Evolutionary conservation across 2,329 filamentous ascomycete species (phyloP).

Genomic region (Beauveria australis): DNA sequence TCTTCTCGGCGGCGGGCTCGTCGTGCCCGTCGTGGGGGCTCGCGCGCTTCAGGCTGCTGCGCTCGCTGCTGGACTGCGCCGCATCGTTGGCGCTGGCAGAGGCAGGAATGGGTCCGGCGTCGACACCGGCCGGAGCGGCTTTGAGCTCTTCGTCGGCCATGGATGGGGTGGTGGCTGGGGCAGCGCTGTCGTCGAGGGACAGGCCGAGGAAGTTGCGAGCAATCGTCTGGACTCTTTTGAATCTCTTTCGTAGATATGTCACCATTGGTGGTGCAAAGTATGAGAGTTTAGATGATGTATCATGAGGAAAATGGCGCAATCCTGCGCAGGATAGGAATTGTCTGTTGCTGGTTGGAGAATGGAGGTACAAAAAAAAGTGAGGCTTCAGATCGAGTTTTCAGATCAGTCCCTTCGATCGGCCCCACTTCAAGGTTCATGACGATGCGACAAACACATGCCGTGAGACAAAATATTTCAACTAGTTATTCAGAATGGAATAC

Average conservation of each 20-base stretch:
- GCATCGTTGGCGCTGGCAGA: not conserved
- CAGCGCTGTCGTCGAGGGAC: not conserved
- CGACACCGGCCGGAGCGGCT: not conserved
- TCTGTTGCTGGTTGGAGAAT: not conserved
- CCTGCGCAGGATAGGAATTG: not conserved
- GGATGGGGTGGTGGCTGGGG: not conserved
- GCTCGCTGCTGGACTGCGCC: conserved; percentile 20
- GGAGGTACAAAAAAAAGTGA: not conserved
- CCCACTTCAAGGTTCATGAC: not conserved
- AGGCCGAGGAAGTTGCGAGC: conserved; percentile 13
- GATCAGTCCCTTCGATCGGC: not conserved
- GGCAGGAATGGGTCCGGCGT: not conserved
- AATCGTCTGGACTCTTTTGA: conserved; percentile 15
- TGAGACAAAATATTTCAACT: not conserved
- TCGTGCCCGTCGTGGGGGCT: conserved; percentile 34
- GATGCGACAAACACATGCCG: not conserved
- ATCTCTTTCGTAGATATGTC: conserved; percentile 12
- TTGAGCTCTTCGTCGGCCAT: conserved; percentile 2
- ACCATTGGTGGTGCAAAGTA: conserved; percentile 10
- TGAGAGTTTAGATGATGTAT: not conserved
- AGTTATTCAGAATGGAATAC: no score
- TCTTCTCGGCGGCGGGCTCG: not conserved
- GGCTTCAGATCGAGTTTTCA: not conserved
- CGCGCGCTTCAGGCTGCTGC: conserved; percentile 39
- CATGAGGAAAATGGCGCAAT: not conserved